Evolutionary conservation across 78 protist species (phyloP).

Genomic region (Polysphondylium violaceum): DNA sequence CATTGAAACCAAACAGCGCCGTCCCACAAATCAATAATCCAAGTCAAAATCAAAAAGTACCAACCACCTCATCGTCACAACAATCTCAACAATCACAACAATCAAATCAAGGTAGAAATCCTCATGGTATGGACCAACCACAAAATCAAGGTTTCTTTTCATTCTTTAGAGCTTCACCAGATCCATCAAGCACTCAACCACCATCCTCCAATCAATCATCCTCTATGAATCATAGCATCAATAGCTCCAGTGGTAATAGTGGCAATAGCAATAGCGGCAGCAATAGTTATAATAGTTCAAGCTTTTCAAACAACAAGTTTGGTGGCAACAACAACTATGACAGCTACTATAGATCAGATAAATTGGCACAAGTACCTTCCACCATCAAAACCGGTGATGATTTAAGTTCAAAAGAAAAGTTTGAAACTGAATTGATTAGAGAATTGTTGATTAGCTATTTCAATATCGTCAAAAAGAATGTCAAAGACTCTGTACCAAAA

Average conservation of each 20-base stretch:
- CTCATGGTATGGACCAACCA: slow-evolving; percentile 7
- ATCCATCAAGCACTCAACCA: background rate
- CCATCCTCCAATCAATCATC: background rate
- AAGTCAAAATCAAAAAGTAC: background rate
- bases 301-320: background rate
- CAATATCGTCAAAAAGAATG: slow-evolving; percentile 89
- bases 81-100: slow-evolving; percentile 1
- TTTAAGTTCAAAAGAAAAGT: slow-evolving; percentile 16
- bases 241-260: background rate
- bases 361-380: slow-evolving; percentile 65
- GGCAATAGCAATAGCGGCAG: background rate
- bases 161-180: slow-evolving; percentile 5
- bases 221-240: background rate
- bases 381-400: slow-evolving; percentile 64
- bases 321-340: background rate
- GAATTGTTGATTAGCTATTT: slow-evolving; percentile 88
- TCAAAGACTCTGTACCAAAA: slow-evolving; percentile 95
- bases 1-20: background rate
- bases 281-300: background rate
- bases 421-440: slow-evolving; percentile 85
- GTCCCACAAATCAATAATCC: background rate
- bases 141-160: slow-evolving; percentile 29
- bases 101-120: slow-evolving; percentile 3
- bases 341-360: slow-evolving; percentile 14
- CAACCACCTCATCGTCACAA: slow-evolving; percentile 6